Base-by-base conservation (phyloP, 2,329 filamentous ascomycete genomes). In the Aspergillus sp. region DNA sequence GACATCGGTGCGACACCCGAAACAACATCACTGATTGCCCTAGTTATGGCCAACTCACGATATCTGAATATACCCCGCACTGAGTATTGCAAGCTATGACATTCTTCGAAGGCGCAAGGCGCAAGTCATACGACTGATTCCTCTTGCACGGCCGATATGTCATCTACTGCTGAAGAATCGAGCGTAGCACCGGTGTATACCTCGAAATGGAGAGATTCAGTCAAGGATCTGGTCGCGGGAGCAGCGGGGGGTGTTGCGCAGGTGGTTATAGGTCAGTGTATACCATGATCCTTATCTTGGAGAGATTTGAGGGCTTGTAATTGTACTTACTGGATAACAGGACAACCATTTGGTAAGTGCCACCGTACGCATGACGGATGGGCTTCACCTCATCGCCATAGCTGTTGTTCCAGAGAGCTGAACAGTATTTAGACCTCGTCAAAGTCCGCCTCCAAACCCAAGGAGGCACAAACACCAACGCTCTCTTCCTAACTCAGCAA, bases 371-470 rank as follows among this genome's bases (percentile, higher is more conserved):
- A 30, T 10, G 3, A 12, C 1, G 1, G 0, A 4, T 30, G 1
- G 4, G 1, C 1, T 1, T 1, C 28, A 30, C 4, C 28, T 12
- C 28, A 30, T 10, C 10, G 10, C 28, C 28, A 30, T 30, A 30
- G 28, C 3, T 30, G 10, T 3, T 30, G 0, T 12, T 5, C 4
- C 28, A 12, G 28, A 12, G 5, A 2, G 10, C 10, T 30, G 28
- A 30, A 10, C 28, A 4, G 0, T 30, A 30, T 30, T 4, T 3
- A 53, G 92, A 97, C 81, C 96, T 97, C 64, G 89, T 98, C 81
- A 97, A 97, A 80, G 94, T 98, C 70, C 90, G 94, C 55, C 85
- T 98, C 43, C 94, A 98, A 78, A 97, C 94, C 83, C 36, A 94
- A 96, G 82, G 82, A 85, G 55, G 48, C 13, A 36, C 12, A 36